Conservation (phyloP, 2,329 filamentous ascomycete species). For the Alternaria sp. region DNA sequence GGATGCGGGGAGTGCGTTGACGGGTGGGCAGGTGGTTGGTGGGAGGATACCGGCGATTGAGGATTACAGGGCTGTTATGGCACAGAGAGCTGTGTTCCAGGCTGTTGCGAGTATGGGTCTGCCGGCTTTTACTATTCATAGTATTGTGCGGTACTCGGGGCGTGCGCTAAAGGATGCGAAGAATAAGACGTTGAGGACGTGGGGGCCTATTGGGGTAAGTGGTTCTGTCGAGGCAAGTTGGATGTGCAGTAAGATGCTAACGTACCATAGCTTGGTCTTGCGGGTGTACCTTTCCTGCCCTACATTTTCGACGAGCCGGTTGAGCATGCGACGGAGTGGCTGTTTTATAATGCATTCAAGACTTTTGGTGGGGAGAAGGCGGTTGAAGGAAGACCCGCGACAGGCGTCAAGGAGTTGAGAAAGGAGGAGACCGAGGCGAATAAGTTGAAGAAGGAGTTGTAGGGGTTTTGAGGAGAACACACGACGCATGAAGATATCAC, state of each 20-base stretch:
- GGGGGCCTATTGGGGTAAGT: slow-evolving; percentile 88
- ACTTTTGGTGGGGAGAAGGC: slow-evolving; percentile 70
- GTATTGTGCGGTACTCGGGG: slow-evolving; percentile 87
- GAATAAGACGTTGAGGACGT: slow-evolving; percentile 77
- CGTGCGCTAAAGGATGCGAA: slow-evolving; percentile 82
- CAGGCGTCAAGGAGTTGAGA: slow-evolving; percentile 47
- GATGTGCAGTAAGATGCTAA: slow-evolving; percentile 8
- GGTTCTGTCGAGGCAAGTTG: background rate
- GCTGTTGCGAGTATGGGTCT: slow-evolving; percentile 84
- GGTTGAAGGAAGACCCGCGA: slow-evolving; percentile 53
- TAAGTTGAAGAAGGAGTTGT: slow-evolving; percentile 50
- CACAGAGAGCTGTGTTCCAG: slow-evolving; percentile 89
- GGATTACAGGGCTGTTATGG: slow-evolving; percentile 90
- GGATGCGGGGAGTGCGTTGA: slow-evolving; percentile 23
- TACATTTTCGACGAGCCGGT: slow-evolving; percentile 90
- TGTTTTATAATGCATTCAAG: slow-evolving; percentile 83
- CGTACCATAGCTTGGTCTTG: slow-evolving; percentile 60
- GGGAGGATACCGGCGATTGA: slow-evolving; percentile 73
- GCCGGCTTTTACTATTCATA: slow-evolving; percentile 92
- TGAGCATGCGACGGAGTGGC: slow-evolving; percentile 88
- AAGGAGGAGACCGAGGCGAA: slow-evolving; percentile 40
- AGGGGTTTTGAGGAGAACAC: background rate
- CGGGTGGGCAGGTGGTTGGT: slow-evolving; percentile 35
- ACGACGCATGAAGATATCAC: background rate
- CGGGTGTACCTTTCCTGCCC: slow-evolving; percentile 79